Evolutionary conservation across 768 basidiomycete species (phyloP), one percentile per base, ranked within the genome.

Genomic region (Pleurotus tuber-regium): DNA sequence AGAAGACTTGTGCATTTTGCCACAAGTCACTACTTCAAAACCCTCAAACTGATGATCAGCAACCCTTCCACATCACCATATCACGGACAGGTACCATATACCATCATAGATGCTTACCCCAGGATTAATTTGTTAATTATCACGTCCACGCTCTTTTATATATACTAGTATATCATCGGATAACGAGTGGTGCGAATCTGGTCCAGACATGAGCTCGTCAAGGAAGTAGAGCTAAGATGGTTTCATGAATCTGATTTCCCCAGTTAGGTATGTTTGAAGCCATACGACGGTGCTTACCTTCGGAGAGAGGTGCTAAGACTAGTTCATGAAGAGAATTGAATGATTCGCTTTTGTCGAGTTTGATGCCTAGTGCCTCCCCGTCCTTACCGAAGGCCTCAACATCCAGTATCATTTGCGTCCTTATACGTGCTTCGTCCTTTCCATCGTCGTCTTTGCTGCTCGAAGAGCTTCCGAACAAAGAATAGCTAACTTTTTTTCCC

Each of bases 361-460:
- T 73, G 3, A 95, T 81, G 2, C 85, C 88, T 23, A 98, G 65
- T 19, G 74, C 68, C 55, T 76, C 66, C 1, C 87, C 93, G 51
- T 96, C 94, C 59, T 78, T 77, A 8, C 85, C 89, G 57, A 98
- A 86, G 6, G 86, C 86, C 42, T 87, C 80, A 0, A 96, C 89
- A 61, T 99, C 97, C 12, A 91, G 68, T 40, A 86, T 76, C 88
- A 98, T 71, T 67, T 95, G 93, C 43, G 68, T 68, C 39, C 82
- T 82, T 54, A 98, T 93, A 36, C 92, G 84, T 62, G 96, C 92
- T 64, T 97, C 93, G 60, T 96, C 94, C 46, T 79, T 80, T 3
- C 79, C 83, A 49, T 91, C 89, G 36, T 90, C 86, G 8, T 81
- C 80, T 43, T 73, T 79, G 23, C 70, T 66, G 11, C 70, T 58